These are phyloP conservation scores for Kwoniella mangroviensis DNA, from an alignment of 768 basidiomycete species.

Conservation along the genomic window DNA sequence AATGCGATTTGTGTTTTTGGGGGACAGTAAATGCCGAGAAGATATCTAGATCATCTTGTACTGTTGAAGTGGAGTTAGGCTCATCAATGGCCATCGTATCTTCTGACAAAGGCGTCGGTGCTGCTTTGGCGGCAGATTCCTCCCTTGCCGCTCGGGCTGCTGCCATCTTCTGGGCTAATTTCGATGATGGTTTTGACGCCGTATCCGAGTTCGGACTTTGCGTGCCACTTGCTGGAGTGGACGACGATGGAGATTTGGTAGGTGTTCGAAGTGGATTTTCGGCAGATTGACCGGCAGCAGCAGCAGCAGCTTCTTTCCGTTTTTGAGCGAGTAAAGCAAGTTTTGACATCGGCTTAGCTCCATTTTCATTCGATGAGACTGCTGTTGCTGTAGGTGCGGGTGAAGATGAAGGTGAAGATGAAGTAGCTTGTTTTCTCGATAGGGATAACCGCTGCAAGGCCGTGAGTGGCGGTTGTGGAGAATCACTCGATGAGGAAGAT, in stretches of 20 bases:
- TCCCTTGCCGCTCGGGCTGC: conserved; percentile 52
- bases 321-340: conserved; percentile 56
- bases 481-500: conserved; percentile 14
- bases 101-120: not conserved
- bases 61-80: not conserved
- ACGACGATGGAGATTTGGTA: conserved; percentile 8
- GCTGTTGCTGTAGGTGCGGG: not conserved
- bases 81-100: conserved; percentile 7
- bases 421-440: conserved; percentile 58
- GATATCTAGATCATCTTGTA: conserved; percentile 12
- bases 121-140: conserved; percentile 17
- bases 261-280: conserved; percentile 22
- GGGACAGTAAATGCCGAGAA: conserved; percentile 24
- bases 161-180: conserved; percentile 58
- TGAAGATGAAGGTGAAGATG: conserved; percentile 28
- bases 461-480: conserved; percentile 40
- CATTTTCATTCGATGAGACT: not conserved
- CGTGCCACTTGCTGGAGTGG: conserved; percentile 4
- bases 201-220: conserved; percentile 45
- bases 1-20: not conserved
- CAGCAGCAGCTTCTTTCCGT: conserved; percentile 47
- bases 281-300: conserved; percentile 47
- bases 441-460: conserved; percentile 62
- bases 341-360: conserved; percentile 53
- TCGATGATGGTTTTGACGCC: conserved; percentile 54